Conservation (phyloP, 2,329 filamentous ascomycete genomes). For the Pyricularia grisea region DNA sequence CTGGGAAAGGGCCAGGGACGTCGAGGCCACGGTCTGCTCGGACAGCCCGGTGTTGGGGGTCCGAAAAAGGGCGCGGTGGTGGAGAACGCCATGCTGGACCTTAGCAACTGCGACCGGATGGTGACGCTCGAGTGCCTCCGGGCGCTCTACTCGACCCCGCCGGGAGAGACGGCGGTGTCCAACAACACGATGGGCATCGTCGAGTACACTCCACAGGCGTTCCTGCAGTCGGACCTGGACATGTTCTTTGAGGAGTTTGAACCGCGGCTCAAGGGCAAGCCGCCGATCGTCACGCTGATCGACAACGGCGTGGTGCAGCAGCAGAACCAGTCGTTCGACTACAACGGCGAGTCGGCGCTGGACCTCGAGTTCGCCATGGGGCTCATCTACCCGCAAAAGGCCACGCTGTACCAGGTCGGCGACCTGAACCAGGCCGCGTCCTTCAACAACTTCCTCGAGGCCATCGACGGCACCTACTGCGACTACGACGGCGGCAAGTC, state of each 20-base stretch:
- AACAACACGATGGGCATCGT: constrained; percentile 45
- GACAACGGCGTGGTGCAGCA: constrained; percentile 25
- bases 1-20: constrained; percentile 2
- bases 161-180: constrained; percentile 18
- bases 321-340: constrained; percentile 23
- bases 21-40: constrained; percentile 16
- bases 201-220: constrained; percentile 44
- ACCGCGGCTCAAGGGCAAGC: constrained; percentile 26
- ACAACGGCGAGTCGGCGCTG: constrained; percentile 27
- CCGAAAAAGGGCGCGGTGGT: constrained; percentile 21
- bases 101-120: constrained; percentile 36
- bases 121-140: constrained; percentile 49
- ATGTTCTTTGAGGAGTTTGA: constrained; percentile 36
- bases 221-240: constrained; percentile 38
- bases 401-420: constrained; percentile 38
- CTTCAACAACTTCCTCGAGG: constrained; percentile 23
- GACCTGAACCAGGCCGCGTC: constrained; percentile 21
- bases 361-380: constrained; percentile 29
- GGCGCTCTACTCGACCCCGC: constrained; percentile 35
- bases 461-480: constrained; percentile 36
- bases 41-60: constrained; percentile 14
- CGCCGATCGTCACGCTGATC: constrained; percentile 24
- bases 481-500: constrained; percentile 28
- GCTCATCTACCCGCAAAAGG: constrained; percentile 39
- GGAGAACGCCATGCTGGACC: constrained; percentile 19